Base-by-base conservation (phyloP, 1,139 yeast species). In the Diutina rugosa region DNA sequence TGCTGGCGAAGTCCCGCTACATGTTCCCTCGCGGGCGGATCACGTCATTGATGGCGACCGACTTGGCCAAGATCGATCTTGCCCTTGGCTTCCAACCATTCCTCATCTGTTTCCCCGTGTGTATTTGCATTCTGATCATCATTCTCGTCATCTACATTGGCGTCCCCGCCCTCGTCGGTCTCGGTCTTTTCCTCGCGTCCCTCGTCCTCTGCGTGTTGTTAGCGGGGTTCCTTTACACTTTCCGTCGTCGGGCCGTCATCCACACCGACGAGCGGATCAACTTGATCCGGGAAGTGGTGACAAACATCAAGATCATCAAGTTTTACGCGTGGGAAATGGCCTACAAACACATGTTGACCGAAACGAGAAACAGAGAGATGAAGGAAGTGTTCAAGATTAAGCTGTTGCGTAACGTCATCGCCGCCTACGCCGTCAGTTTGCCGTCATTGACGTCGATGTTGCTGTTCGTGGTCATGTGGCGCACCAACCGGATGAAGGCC, bases 251-350 rank as follows among this genome's bases (percentile, higher is more conserved):
- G n/a, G 53, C 53, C 14, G 53, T 49, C 14, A 21, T 49, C 8
- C 53, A 49, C 44, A 49, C 53, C 61, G 80, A 76, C 62, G 68
- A 72, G 60, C 67, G 80, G 63, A 74, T 76, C 56, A 67, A 76
- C 38, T 65, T 74, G 57, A 74, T 76, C 74, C 69, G 79, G 60
- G 80, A 76, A 63, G 71, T 72, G 35, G 69, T 76, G 59, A 67
- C 66, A 57, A 72, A 75, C 62, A 65, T 76, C 60, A 76, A 76
- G 60, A 67, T 76, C 51, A 75, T 76, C 61, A 76, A 76, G 64
- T 76, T 71, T 57, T 76, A 75, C 59, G 78, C 80, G 35, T 76
- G 80, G 80, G 80, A 76, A 65, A 53, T 68, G 60, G 79, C 80
- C 45, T 76, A 76, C 65, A 72, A 71, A 63, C 59, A 66, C 55